These are phyloP conservation scores for Phytophthora melonis DNA, from an alignment of 352 stramenopile species.

Conservation along the genomic window DNA sequence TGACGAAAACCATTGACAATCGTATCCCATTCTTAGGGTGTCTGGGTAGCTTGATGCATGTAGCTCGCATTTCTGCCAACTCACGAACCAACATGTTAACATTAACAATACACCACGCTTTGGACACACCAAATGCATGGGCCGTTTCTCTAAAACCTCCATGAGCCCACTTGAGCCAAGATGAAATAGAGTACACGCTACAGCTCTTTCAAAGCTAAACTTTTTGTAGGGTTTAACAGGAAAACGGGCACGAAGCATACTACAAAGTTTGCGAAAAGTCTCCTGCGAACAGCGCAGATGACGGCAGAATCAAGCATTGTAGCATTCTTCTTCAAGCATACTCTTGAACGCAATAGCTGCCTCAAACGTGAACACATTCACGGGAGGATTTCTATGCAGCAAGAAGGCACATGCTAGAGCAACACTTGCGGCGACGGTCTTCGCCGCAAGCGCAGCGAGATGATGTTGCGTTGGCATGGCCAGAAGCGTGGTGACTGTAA, in stretches of 20 bases:
- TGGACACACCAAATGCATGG: no score
- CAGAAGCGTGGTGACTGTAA: not conserved
- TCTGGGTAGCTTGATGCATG: no score
- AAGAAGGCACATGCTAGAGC: conserved; percentile 15
- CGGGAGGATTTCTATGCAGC: conserved; percentile 9
- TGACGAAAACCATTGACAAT: conserved; percentile 1
- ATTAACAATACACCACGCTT: no score
- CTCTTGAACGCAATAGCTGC: conserved; percentile 6
- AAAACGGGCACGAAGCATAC: conserved; percentile 9
- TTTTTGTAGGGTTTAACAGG: conserved; percentile 19
- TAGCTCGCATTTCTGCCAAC: no score
- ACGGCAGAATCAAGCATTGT: conserved; percentile 22
- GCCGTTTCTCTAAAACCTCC: no score
- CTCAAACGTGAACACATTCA: conserved; percentile 21
- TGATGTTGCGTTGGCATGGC: not conserved
- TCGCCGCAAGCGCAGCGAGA: not conserved
- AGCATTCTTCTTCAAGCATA: conserved; percentile 9
- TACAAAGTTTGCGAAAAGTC: conserved; percentile 18
- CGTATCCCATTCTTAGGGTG: not conserved
- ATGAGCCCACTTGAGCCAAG: no score
- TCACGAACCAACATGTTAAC: no score
- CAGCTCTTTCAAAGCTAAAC: conserved; percentile 18
- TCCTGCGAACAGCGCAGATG: conserved; percentile 22
- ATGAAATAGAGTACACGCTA: no score
- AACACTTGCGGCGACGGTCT: conserved; percentile 1